These are phyloP conservation scores for Lipomyces chichibuensis DNA, from an alignment of 805 yeast species.

Conservation along the genomic window DNA sequence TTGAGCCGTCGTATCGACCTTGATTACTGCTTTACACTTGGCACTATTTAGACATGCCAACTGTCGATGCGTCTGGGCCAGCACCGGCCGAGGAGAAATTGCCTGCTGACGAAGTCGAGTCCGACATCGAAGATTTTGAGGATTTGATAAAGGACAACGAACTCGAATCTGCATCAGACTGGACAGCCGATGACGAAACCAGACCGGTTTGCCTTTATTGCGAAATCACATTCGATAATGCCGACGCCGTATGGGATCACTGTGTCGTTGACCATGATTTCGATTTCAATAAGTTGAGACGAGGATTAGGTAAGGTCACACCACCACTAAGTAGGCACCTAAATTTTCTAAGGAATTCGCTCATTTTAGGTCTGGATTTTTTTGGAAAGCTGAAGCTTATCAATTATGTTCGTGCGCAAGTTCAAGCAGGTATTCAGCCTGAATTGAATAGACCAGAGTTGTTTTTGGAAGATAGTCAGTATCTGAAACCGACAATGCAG, in stretches of 20 bases:
- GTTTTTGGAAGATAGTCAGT: constrained; percentile 35
- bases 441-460: constrained; percentile 27
- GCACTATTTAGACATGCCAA: not conserved
- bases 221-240: constrained; percentile 26
- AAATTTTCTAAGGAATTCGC: not conserved
- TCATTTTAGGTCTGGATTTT: constrained; percentile 34
- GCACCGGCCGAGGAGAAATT: not conserved
- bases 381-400: constrained; percentile 40
- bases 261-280: constrained; percentile 34
- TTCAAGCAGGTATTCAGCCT: constrained; percentile 20
- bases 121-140: constrained; percentile 35
- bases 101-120: constrained; percentile 4
- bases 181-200: constrained; percentile 38
- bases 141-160: constrained; percentile 37
- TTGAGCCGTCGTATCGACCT: not conserved
- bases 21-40: not conserved
- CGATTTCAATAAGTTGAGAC: constrained; percentile 32
- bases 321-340: no score
- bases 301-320: constrained; percentile 20
- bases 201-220: constrained; percentile 36
- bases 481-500: constrained; percentile 38
- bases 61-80: constrained; percentile 5
- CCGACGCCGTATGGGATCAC: constrained; percentile 36
- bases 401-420: constrained; percentile 39
- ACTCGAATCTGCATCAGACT: constrained; percentile 39